phyloP scores from a whole-genome alignment of 1,139 yeast genomes.

The Sugiyamaella pinicola region DNA sequence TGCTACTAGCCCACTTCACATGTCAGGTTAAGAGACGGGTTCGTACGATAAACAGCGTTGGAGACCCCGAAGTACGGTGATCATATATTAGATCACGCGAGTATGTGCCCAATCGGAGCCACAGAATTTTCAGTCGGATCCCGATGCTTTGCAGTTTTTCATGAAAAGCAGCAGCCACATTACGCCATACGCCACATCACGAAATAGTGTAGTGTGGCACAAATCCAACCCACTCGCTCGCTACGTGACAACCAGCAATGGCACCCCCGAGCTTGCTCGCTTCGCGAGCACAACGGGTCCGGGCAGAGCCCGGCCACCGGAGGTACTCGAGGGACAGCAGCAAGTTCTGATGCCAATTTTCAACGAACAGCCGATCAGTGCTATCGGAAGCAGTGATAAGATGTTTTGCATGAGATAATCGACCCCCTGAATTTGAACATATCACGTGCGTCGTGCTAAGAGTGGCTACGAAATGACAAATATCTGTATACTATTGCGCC shows the following conservation, averaged over 20 bases:
- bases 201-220: too few species aligned
- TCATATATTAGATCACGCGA: too few species aligned
- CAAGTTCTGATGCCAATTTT: background rate
- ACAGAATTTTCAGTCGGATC: background rate
- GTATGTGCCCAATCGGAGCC: background rate
- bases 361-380: background rate
- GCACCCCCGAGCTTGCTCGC: too few species aligned
- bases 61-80: too few species aligned
- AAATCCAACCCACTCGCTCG: too few species aligned
- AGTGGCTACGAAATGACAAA: conserved; percentile 1
- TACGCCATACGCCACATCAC: conserved; percentile 4
- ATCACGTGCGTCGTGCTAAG: conserved; percentile 10
- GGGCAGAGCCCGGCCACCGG: too few species aligned
- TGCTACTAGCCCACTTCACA: too few species aligned
- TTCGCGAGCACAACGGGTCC: background rate
- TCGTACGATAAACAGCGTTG: too few species aligned
- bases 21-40: too few species aligned
- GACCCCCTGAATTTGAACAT: conserved; percentile 3
- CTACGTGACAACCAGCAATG: too few species aligned
- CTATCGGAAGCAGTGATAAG: background rate
- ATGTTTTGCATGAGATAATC: background rate
- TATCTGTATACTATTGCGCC: background rate
- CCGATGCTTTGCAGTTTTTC: background rate
- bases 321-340: background rate
- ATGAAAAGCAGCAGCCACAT: background rate